Base-by-base conservation (phyloP, 306 rosid species). In the peach (Prunus persica) region DNA sequence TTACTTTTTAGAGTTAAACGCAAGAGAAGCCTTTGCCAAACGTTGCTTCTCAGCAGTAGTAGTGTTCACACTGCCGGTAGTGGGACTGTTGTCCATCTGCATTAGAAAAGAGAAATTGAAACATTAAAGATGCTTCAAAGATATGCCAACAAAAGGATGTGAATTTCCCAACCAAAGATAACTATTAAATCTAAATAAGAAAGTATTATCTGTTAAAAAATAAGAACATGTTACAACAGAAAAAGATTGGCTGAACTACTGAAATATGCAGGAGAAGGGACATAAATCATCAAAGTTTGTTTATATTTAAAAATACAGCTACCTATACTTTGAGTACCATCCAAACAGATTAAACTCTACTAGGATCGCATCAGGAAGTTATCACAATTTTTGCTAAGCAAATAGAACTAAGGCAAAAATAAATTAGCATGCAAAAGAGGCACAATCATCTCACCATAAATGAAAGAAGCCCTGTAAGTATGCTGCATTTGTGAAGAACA, bases 81-180 rank as follows among this genome's bases (percentile, higher is more conserved):
- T 95, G 57, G 97, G 99, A 82, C 97, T 95, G 78, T 73, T 92
- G 84, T 95, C 99, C 97, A 92, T 95, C 99, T 95, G 85, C 84
- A 75, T 25, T 64, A 80, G 51, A 74, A 34, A 74, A 80, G 61
- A n/a, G 16, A 1, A 30, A 62, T 45, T n/a, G 41, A 34, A 51
- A 63, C 3, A 32, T 10, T 34, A 47, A 51, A 24, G 51, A 43
- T 13, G 24, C 22, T 65, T 69, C 6, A 43, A 25, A 22, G 2
- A 16, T 63, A 7, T 6, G 9, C 43, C 43, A 27, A 46, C 19
- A 62, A 27, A 55, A 65, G 64, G 30, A 43, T 7, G 12, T 66
- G 25, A 45, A 62, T 52, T 72, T 51, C 5, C 76, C 32, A 55
- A 55, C 65, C 50, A 71, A 28, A 50, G 43, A 38, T 38, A 38